phyloP scores from a whole-genome alignment of 225 moss, liverwort and hornwort genomes.

The Asterella californica region DNA sequence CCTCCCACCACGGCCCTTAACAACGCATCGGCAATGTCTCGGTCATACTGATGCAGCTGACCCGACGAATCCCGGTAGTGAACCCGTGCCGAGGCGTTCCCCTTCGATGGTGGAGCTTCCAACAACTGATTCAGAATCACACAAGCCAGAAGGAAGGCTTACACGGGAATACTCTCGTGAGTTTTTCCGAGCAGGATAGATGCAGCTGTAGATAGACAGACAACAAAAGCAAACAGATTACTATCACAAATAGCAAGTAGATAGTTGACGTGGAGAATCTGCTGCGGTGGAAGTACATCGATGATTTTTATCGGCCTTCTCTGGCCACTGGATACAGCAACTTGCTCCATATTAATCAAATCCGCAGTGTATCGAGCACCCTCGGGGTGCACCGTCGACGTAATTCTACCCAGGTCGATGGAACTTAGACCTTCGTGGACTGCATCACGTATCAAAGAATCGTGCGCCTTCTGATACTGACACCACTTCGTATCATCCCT shows the following conservation, averaged over 20 bases:
- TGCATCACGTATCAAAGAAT: not conserved
- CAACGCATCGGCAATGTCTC: not conserved
- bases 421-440: not conserved
- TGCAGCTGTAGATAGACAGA: no score
- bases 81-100: not conserved
- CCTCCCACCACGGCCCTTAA: not conserved
- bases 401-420: conserved; percentile 20
- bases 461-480: not conserved
- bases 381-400: conserved; percentile 16
- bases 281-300: not conserved
- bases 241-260: not conserved
- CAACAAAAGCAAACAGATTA: not conserved
- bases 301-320: conserved; percentile 20
- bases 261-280: not conserved
- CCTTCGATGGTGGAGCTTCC: not conserved
- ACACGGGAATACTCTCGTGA: no score
- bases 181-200: no score
- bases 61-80: conserved; percentile 15
- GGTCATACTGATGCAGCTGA: not conserved
- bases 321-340: conserved; percentile 15
- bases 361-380: conserved; percentile 2
- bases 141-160: no score
- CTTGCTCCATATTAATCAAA: conserved; percentile 23
- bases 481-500: conserved; percentile 26
- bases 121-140: not conserved